Evolutionary conservation across 345 rosid species (phyloP), one percentile per base, ranked within the genome.

Genomic region (Syzygium jambos): DNA sequence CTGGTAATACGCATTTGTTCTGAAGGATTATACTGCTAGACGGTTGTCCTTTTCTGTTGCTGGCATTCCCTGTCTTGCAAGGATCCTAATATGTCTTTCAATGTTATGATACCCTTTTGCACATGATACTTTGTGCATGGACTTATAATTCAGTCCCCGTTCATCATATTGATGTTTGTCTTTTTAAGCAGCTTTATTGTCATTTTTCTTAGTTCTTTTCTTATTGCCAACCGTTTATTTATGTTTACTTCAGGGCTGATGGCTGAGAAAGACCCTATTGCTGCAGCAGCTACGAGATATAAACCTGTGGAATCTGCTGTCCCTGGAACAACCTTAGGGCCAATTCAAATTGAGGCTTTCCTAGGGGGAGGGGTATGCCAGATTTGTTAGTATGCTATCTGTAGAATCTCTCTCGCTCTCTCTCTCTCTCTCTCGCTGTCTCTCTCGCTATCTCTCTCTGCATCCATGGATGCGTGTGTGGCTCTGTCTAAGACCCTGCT

Each of bases 241-340:
- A 10, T 56, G 51, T 43, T 83, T 86, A 85, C 38, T 53, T 86
- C 92, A 96, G 99, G 95, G 90, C 90, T 91, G 87, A 94, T 96
- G 98, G 96, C 93, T 15, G 92, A 94, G 91, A 92, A 94, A 90
- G 99, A 97, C 89, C 99, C 98, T 86, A 96, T 91, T 89, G 99
- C 99, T 89, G 98, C 98, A 84, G 94, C 96, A 59, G 99, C 99
- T 23, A 95, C 91, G 51, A 95, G 89, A 92, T 95, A 96, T 91
- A 96, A 93, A 89, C 99, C 99, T 34, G 93, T 95, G 89, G 98
- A 97, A 89, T 97, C 98, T 68, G 98, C 99, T 90, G 99, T 97
- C 90, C 99, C 98, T 86, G 98, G 98, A 91, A 97, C 99, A 78
- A 97, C 99, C 87, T 93, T 97, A 85, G 99, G 98, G 80, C 95